Evolutionary conservation across 2,329 filamentous ascomycete species (phyloP), one percentile per base, ranked within the genome.

Genomic region (Aspergillus sp.): DNA sequence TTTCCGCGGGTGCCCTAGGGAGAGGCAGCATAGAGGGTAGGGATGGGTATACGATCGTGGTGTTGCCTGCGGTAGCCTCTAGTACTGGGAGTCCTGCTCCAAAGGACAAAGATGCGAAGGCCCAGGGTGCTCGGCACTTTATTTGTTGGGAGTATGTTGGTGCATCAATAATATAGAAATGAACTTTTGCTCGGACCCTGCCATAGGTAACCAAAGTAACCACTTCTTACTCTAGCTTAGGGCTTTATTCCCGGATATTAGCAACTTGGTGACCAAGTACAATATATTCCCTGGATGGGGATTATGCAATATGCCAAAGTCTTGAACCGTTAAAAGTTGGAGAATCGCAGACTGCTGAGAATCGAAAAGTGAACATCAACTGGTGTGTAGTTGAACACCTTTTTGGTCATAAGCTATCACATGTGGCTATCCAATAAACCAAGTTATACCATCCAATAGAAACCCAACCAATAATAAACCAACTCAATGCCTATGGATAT

Each of bases 141-240:
- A 60, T 77, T 25, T 76, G 71, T 50, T 78, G 76, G 75, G 75
- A 77, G 48, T 76, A 68, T 61, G 67, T 73, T 27, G 76, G 73
- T 11, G 60, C 60, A 9, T 63, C 62, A 12, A 45, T 63, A 49
- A 33, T 64, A 40, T 63, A 64, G 45, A 49, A 40, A 48, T 62
- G 48, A 53, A 56, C 23, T 17, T 17, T 19, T 37, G 35, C 25
- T n/a, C 21, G 25, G 33, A 27, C 21, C 23, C 19, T 50, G 3
- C 8, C 21, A 27, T 9, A 12, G 37, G 27, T 27, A 25, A 47
- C n/a, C 35, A 14, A 12, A 6, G 25, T 35, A 33, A 19, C 27
- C 6, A 48, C 33, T 4, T 35, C 35, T 37, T 37, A n/a, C 12
- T n/a, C 15, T 14, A n/a, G 35, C 35, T 37, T n/a, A 37, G 15